These are phyloP conservation scores for Phytopythium boreale DNA, from an alignment of 352 stramenopile species.

Conservation along the genomic window DNA sequence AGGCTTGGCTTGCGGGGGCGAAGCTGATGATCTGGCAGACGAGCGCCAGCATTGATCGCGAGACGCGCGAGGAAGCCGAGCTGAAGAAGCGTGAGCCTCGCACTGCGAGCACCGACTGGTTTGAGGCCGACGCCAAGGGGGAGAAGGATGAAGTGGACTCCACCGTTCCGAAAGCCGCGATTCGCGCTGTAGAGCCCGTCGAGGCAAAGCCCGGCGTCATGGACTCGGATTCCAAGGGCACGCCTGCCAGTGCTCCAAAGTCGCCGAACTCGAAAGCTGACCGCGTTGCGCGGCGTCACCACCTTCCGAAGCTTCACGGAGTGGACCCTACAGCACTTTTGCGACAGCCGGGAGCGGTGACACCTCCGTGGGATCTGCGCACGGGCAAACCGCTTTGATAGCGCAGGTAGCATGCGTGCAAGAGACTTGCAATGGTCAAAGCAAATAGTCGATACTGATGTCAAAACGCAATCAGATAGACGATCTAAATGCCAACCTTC, in stretches of 20 bases:
- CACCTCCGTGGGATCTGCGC: constrained; percentile 38
- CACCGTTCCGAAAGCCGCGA: constrained; percentile 3
- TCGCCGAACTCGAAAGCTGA: constrained; percentile 14
- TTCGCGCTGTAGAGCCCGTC: constrained; percentile 15
- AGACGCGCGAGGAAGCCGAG: constrained; percentile 35
- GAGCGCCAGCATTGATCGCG: constrained; percentile 41
- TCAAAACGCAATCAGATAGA: too few relatives aligned
- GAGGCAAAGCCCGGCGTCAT: constrained; percentile 7
- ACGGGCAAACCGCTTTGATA: constrained; percentile 34
- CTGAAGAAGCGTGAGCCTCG: constrained; percentile 22
- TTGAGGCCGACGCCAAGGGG: constrained; percentile 22
- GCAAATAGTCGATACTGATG: background rate
- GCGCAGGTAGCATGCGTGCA: background rate
- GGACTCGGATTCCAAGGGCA: background rate
- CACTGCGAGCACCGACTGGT: constrained; percentile 26
- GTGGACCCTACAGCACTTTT: background rate
- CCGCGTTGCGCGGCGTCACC: constrained; percentile 26
- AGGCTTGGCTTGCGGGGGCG: constrained; percentile 39
- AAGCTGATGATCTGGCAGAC: constrained; percentile 70
- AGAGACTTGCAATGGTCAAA: background rate
- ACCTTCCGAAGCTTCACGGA: constrained; percentile 19
- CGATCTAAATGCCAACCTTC: background rate
- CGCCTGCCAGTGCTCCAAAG: background rate
- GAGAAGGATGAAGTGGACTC: constrained; percentile 6
- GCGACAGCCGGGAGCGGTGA: background rate